Conservation (phyloP, 1,284 basidiomycete genomes). For the Ceratobasidium papillatum region DNA sequence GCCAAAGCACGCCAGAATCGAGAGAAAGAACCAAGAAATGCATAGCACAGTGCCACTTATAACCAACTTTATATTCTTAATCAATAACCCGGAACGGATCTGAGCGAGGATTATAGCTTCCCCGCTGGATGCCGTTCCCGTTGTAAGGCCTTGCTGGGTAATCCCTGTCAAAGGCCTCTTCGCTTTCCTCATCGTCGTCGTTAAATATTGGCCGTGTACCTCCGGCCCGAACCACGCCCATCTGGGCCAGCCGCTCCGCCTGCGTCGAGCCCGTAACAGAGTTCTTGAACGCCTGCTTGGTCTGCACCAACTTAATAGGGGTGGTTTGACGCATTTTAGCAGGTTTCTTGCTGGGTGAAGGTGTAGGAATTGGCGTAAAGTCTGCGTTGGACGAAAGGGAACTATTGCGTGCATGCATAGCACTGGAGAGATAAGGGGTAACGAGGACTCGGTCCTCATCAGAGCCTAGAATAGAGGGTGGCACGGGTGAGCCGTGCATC, state of each 20-base stretch:
- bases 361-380: not conserved
- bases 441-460: constrained; percentile 29
- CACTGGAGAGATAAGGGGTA: not conserved
- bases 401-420: constrained; percentile 6
- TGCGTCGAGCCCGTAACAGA: constrained; percentile 19
- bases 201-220: not conserved
- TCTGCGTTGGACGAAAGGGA: constrained; percentile 21
- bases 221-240: constrained; percentile 30
- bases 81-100: not conserved
- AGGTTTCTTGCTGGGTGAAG: not conserved
- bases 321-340: not conserved
- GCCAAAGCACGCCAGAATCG: not conserved
- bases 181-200: constrained; percentile 17
- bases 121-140: not conserved
- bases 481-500: constrained; percentile 17
- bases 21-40: not conserved
- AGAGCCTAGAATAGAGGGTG: constrained; percentile 1
- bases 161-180: not conserved
- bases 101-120: not conserved
- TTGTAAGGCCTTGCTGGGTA: not conserved
- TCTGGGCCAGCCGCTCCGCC: constrained; percentile 21
- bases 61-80: not conserved
- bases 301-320: not conserved
- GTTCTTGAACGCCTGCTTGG: constrained; percentile 31
- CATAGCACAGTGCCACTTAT: not conserved